Conservation (phyloP, 768 basidiomycete species). For the Suillus decipiens region DNA sequence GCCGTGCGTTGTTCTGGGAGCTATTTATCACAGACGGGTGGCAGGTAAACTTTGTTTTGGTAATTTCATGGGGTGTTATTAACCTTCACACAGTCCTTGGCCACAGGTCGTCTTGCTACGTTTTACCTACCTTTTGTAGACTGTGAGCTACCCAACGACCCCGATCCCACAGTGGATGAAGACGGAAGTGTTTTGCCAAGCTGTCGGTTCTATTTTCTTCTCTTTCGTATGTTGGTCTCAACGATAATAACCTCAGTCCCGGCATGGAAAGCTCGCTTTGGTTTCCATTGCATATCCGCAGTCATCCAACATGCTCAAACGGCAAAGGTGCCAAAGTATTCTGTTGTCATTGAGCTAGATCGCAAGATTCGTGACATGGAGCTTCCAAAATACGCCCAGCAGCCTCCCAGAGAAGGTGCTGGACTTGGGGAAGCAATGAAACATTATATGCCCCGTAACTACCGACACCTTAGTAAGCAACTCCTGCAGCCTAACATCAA, state of each 20-base stretch:
- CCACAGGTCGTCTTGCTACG: slow-evolving; percentile 67
- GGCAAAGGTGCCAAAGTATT: slow-evolving; percentile 62
- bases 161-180: slow-evolving; percentile 56
- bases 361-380: slow-evolving; percentile 69
- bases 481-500: neutral
- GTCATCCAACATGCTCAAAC: slow-evolving; percentile 70
- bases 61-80: neutral
- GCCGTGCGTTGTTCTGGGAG: slow-evolving; percentile 73
- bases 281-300: slow-evolving; percentile 63
- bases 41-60: slow-evolving; percentile 49
- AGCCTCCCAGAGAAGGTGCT: slow-evolving; percentile 46
- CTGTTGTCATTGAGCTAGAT: slow-evolving; percentile 63
- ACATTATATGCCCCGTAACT: slow-evolving; percentile 75
- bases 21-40: slow-evolving; percentile 73
- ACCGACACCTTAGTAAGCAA: slow-evolving; percentile 64
- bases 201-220: slow-evolving; percentile 44
- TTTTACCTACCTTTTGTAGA: slow-evolving; percentile 75
- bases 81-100: slow-evolving; percentile 32
- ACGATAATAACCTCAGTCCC: slow-evolving; percentile 44
- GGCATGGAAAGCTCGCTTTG: slow-evolving; percentile 71
- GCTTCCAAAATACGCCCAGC: slow-evolving; percentile 61
- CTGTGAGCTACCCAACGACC: slow-evolving; percentile 65
- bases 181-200: slow-evolving; percentile 60
- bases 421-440: slow-evolving; percentile 67
- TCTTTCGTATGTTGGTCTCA: neutral